Base-by-base conservation (phyloP, 2,329 filamentous ascomycete genomes). In the Alternaria solani region DNA sequence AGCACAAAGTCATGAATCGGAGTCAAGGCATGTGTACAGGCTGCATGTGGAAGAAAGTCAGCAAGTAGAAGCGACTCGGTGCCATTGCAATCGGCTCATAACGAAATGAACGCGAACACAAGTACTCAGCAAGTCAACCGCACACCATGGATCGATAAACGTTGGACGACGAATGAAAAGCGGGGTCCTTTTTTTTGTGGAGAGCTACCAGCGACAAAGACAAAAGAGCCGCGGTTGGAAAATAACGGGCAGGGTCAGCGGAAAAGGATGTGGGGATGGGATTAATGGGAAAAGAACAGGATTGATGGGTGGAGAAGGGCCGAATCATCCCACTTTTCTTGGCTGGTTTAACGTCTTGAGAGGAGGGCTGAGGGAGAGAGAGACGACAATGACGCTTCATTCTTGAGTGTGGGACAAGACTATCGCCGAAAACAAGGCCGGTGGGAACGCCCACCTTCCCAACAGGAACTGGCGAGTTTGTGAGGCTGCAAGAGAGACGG, bases 11-110 rank as follows among this genome's bases (percentile, higher is more conserved):
- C 12, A 62, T 68, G n/a, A 71, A 71, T 42, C 55, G 74, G 43
- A 75, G 73, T 38, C 72, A 75, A 53, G 74, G 73, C 14, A 67
- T 73, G 64, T 76, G 74, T 58, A 72, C 68, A 36, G 58, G 57
- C 16, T 76, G 74, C 61, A 58, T 75, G 30, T 75, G 72, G 72
- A 71, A 69, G 43, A 60, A 60, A n/a, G 57, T 60, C 39, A 52
- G 57, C 57, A 60, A 60, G 34, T 60, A 60, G n/a, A 39, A 51
- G 23, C 11, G 5, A 30, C 28, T 30, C 28, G 8, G 11, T 30
- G 4, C 28, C 28, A 30, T 30, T 30, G 28, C 28, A 30, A 30
- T 30, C 28, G 28, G 28, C 28, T 30, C 28, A 11, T 30, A 30
- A 30, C 28, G 28, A 30, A 30, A 30, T 11, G 28, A 30, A 30